Conservation (phyloP, 371 early-diverging fungal genomes). For the Umbelopsis sp. region DNA sequence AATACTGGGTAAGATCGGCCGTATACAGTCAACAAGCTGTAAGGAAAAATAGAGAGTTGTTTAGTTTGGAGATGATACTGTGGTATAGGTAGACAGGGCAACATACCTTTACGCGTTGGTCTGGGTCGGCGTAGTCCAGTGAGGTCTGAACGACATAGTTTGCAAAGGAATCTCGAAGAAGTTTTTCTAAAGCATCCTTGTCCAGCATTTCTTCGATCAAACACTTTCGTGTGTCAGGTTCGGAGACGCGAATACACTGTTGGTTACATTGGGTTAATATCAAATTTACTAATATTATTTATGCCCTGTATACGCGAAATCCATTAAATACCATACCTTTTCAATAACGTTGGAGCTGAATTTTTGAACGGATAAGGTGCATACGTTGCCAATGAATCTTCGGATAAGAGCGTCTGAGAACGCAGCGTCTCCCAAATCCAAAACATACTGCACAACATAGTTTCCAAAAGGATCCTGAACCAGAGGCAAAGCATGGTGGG, state of each 20-base stretch:
- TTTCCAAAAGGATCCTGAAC: conserved; percentile 97
- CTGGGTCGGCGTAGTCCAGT: conserved; percentile 79
- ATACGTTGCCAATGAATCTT: conserved; percentile 78
- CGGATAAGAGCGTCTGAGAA: conserved; percentile 76
- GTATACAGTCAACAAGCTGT: conserved; percentile 75
- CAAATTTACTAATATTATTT: not conserved
- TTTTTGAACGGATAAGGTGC: conserved; percentile 83
- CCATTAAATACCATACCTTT: conserved; percentile 52
- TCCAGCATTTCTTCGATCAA: conserved; percentile 80
- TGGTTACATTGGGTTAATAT: not conserved
- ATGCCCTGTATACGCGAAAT: not conserved
- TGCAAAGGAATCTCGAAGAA: conserved; percentile 85
- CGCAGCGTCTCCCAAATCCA: conserved; percentile 75
- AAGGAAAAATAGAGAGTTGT: not conserved
- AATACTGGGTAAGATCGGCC: conserved; percentile 77
- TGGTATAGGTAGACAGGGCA: not conserved
- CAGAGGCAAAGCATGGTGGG: conserved; percentile 72
- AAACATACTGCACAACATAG: conserved; percentile 97
- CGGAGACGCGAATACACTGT: conserved; percentile 83
- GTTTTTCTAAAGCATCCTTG: conserved; percentile 66
- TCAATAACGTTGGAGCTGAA: conserved; percentile 94
- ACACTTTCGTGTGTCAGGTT: conserved; percentile 65
- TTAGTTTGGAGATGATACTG: not conserved
- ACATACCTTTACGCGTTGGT: conserved; percentile 66
- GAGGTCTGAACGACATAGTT: conserved; percentile 96